Base-by-base conservation (phyloP, 2,329 filamentous ascomycete genomes). In the Colletotrichum costaricense region DNA sequence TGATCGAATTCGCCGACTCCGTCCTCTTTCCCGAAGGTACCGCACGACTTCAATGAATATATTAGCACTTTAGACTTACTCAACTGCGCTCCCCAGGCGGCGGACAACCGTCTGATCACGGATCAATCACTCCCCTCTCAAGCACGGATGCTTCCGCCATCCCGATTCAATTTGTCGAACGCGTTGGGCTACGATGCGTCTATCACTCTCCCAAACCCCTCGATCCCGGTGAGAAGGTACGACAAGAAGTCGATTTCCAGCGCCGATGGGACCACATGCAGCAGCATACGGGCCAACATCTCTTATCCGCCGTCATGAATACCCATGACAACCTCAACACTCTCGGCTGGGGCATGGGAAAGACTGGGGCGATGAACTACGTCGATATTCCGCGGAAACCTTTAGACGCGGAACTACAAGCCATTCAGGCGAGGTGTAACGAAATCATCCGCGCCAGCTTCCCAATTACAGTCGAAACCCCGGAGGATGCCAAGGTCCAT, bases 191-290 rank as follows among this genome's bases (percentile, higher is more conserved):
- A 1, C 74, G 76, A 38, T 81, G 80, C 9, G 22, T 81, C 0
- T 67, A 76, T 3, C 73, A 77, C 63, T 78, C 78, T 0, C 75
- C 78, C 0, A 59, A 69, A 16, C 76, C 78, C 0, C 11, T 81
- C 1, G 49, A 59, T 0, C 75, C 76, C 0, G 79, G 80, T 0
- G 72, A 74, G 0, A 67, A 16, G 7, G 73, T 81, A 3, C 77
- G 76, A 0, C 80, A 81, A 30, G 75, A 78, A 12, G 72, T 81
- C 3, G 77, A 81, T 28, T 80, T 77, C 67, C 33, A 67, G 5
- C 78, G 80, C 0, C 77, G 80, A n/a, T 81, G 79, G 79, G 77
- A 81, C 58, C 79, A 81, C 12, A 81, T 81, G 80, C 80, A 81
- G 14, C 80, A 81, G 7, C 80, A 81, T 24, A 81, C 80, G 0